These are phyloP conservation scores for Platanthera guangdongensis DNA, from an alignment of 106 monocot genomes.

Conservation along the genomic window DNA sequence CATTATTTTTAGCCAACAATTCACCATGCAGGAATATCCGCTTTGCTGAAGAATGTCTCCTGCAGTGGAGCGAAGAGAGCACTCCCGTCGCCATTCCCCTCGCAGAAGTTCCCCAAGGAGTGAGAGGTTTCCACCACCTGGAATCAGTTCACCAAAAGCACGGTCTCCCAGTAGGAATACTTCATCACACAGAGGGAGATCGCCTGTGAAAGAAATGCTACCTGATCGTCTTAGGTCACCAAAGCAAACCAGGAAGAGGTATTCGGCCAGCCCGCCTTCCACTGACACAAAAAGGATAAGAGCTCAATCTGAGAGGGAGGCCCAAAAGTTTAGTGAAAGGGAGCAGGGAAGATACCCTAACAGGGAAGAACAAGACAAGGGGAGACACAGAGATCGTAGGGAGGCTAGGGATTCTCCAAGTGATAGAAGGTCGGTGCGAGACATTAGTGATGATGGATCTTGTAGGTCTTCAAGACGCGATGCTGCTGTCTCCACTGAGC, in stretches of 20 bases:
- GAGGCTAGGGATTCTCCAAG: constrained; percentile 10
- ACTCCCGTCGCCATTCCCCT: constrained; percentile 19
- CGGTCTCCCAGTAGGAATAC: constrained; percentile 21
- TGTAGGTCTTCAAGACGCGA: constrained; percentile 34
- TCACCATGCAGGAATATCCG: constrained; percentile 6
- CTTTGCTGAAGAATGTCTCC: constrained; percentile 15
- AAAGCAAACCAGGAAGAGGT: constrained; percentile 10
- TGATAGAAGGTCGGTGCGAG: constrained; percentile 21
- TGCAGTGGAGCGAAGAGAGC: constrained; percentile 25
- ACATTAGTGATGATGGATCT: constrained; percentile 20
- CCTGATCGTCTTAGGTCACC: constrained; percentile 18
- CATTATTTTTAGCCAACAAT: not conserved
- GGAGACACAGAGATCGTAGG: constrained; percentile 19
- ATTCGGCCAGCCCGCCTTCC: constrained; percentile 35
- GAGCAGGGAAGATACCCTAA: constrained; percentile 12
- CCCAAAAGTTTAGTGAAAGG: constrained; percentile 10
- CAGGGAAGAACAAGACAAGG: constrained; percentile 29
- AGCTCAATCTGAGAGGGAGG: constrained; percentile 20
- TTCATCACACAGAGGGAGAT: constrained; percentile 19
- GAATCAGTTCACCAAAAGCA: constrained; percentile 1
- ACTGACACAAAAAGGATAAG: constrained; percentile 36
- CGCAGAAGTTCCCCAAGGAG: constrained; percentile 15
- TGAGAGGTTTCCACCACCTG: constrained; percentile 14
- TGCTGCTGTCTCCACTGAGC: constrained; percentile 32
- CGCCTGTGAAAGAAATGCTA: constrained; percentile 23